These are phyloP conservation scores for Perkinsus chesapeaki DNA, from an alignment of 169 alveolate species.

Conservation along the genomic window DNA sequence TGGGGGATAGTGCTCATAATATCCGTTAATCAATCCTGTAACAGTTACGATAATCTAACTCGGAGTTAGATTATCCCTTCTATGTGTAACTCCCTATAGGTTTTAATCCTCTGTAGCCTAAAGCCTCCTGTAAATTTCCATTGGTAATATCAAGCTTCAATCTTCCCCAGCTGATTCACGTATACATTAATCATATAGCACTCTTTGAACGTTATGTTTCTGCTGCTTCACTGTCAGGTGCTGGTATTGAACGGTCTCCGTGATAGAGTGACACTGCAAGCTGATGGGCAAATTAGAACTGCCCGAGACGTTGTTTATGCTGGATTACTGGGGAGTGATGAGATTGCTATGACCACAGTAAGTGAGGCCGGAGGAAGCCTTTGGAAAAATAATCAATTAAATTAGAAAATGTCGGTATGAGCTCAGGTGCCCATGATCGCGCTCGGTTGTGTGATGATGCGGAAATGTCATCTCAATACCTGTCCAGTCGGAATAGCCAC, in stretches of 20 bases:
- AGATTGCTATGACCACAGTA: constrained; percentile 53
- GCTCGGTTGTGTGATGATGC: constrained; percentile 66
- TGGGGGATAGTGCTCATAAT: no score
- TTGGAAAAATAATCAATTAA: neutral
- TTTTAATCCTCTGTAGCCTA: no score
- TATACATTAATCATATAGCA: neutral
- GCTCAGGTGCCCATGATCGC: constrained; percentile 49
- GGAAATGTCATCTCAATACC: constrained; percentile 63
- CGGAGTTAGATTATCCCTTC: no score
- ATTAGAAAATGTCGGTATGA: no score
- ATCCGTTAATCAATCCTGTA: no score
- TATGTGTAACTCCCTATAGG: no score
- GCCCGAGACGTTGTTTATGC: constrained; percentile 60
- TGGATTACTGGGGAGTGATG: constrained; percentile 59
- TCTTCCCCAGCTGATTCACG: neutral
- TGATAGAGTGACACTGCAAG: constrained; percentile 47
- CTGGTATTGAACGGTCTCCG: constrained; percentile 43
- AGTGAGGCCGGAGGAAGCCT: neutral
- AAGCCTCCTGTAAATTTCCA: no score
- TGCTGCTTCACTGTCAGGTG: constrained; percentile 16
- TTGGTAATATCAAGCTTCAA: no score
- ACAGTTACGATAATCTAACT: no score
- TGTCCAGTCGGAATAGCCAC: constrained; percentile 70
- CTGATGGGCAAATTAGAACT: constrained; percentile 59
- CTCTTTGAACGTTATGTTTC: neutral